Percentiles rank a stretch among this genome's conserved stretches.
phyloP scores from a whole-genome alignment of 148 eudicot species.

The Fagopyrum esculentum region DNA sequence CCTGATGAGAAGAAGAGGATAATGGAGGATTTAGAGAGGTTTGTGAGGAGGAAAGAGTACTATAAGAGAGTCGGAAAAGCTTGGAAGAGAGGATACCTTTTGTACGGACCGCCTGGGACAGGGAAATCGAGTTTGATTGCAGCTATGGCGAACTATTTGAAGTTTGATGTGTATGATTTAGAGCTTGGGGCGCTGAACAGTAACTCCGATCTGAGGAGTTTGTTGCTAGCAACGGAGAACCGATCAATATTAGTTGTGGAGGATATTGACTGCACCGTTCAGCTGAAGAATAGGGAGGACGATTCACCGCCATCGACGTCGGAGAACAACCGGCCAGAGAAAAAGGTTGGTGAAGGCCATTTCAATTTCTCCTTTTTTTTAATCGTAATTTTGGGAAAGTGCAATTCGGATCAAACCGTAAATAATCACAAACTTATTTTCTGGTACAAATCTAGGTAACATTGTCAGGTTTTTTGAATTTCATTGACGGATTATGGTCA shows the following conservation, averaged over 20 bases:
- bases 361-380: no score
- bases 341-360: neutral
- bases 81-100: constrained; percentile 12
- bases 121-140: constrained; percentile 30
- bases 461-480: constrained; percentile 32
- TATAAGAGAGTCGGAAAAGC: constrained; percentile 11
- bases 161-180: constrained; percentile 33
- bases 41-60: constrained; percentile 17
- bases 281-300: constrained; percentile 23
- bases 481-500: constrained; percentile 48
- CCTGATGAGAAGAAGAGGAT: neutral
- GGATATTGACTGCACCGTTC: constrained; percentile 33
- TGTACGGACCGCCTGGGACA: constrained; percentile 21
- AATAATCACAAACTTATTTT: neutral
- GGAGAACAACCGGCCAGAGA: neutral
- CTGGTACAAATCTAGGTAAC: constrained; percentile 19
- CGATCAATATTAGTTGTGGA: constrained; percentile 35
- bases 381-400: no score
- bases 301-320: neutral
- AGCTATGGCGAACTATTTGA: constrained; percentile 25
- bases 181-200: constrained; percentile 23
- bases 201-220: constrained; percentile 27
- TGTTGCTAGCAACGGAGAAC: constrained; percentile 26
- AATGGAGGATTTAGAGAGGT: constrained; percentile 6
- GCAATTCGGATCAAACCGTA: no score